Percentiles rank a stretch among this genome's conserved stretches.
Evolutionary conservation across 768 basidiomycete species (phyloP).

Genomic region (Tulasnella sp.): DNA sequence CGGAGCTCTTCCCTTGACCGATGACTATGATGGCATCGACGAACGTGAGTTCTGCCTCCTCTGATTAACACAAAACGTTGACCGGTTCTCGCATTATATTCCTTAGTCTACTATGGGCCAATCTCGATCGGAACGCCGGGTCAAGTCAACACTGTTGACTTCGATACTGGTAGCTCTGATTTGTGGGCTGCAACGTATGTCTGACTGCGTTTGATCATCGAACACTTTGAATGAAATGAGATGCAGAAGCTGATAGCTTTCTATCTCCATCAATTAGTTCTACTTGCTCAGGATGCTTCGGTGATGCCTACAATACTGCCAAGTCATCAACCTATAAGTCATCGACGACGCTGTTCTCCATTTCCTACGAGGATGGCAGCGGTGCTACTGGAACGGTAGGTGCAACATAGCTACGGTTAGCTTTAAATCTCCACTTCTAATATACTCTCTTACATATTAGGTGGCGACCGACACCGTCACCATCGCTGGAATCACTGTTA

Average conservation of each 20-base stretch:
- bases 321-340: neutral
- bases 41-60: neutral
- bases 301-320: neutral
- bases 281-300: conserved; percentile 8
- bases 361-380: neutral
- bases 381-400: neutral
- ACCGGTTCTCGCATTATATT: neutral
- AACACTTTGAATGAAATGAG: too few relatives aligned
- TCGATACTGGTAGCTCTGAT: conserved; percentile 12
- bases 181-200: conserved; percentile 11
- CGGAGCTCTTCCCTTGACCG: neutral
- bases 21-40: conserved; percentile 1
- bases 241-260: neutral
- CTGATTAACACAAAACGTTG: neutral
- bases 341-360: neutral
- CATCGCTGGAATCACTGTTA: conserved; percentile 37
- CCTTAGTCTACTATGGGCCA: conserved; percentile 5
- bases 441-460: neutral
- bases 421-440: too few relatives aligned
- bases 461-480: conserved; percentile 34
- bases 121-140: conserved; percentile 12
- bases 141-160: conserved; percentile 14
- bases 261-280: neutral
- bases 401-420: too few relatives aligned
- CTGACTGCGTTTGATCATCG: neutral